These are phyloP conservation scores for Cutaneotrichosporon sp. DNA, from an alignment of 1,284 basidiomycete genomes.

Conservation along the genomic window DNA sequence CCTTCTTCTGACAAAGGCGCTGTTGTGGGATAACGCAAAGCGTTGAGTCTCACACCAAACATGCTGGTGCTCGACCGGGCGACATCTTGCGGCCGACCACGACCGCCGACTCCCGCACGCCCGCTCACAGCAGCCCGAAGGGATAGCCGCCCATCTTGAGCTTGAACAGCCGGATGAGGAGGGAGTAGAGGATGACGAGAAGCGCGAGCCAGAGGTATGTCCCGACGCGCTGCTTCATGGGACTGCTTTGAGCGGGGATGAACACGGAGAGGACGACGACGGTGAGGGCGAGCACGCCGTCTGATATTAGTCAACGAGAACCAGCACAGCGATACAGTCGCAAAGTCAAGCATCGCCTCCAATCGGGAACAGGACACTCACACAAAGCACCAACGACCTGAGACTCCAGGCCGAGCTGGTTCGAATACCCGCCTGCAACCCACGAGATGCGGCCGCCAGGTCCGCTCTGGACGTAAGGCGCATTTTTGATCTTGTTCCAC, in stretches of 20 bases:
- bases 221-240: slow-evolving; percentile 71
- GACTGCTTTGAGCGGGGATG: slow-evolving; percentile 72
- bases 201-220: slow-evolving; percentile 85
- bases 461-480: slow-evolving; percentile 61
- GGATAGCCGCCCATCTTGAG: slow-evolving; percentile 70
- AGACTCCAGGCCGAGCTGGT: slow-evolving; percentile 88
- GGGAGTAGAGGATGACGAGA: slow-evolving; percentile 76
- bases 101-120: background rate
- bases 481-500: slow-evolving; percentile 89
- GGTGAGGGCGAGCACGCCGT: slow-evolving; percentile 73
- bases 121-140: slow-evolving; percentile 20
- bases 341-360: too few relatives aligned
- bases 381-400: slow-evolving; percentile 82
- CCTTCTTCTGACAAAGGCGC: too few relatives aligned
- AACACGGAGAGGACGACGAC: slow-evolving; percentile 78
- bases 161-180: slow-evolving; percentile 82
- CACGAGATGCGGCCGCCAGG: slow-evolving; percentile 59
- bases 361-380: slow-evolving; percentile 59
- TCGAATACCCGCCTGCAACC: slow-evolving; percentile 83
- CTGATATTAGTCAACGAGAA: slow-evolving; percentile 49
- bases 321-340: too few relatives aligned
- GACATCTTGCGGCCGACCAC: too few relatives aligned
- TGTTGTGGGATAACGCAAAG: too few relatives aligned
- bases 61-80: too few relatives aligned
- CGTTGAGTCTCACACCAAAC: too few relatives aligned